phyloP scores from a whole-genome alignment of 768 basidiomycete genomes.

The Naganishia onofrii region DNA sequence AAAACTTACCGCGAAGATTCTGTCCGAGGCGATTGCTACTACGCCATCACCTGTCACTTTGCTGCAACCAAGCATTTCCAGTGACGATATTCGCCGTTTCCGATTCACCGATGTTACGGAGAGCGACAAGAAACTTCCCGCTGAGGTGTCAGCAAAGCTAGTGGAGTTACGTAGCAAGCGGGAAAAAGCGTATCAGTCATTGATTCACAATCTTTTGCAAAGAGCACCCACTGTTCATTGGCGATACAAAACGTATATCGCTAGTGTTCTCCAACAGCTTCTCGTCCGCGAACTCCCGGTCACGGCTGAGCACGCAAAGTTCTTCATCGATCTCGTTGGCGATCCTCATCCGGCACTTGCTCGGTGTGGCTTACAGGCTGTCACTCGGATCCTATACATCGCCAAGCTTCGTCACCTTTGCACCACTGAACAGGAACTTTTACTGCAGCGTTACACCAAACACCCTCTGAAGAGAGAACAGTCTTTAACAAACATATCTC shows the following conservation, averaged over 20 bases:
- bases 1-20: conserved; percentile 4
- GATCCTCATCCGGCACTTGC: conserved; percentile 48
- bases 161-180: conserved; percentile 11
- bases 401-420: conserved; percentile 76
- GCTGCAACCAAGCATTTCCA: neutral
- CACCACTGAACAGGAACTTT: conserved; percentile 61
- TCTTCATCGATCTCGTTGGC: conserved; percentile 38
- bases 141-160: neutral
- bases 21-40: conserved; percentile 10
- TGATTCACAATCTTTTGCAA: conserved; percentile 4
- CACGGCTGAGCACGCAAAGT: conserved; percentile 40
- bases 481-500: conserved; percentile 57
- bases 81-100: conserved; percentile 2
- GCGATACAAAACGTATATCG: conserved; percentile 18
- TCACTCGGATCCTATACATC: conserved; percentile 65
- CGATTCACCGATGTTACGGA: neutral
- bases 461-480: conserved; percentile 67
- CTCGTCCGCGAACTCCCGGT: conserved; percentile 41
- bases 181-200: conserved; percentile 12
- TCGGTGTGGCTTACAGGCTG: conserved; percentile 62
- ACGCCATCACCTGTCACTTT: conserved; percentile 11
- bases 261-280: conserved; percentile 22
- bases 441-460: conserved; percentile 62
- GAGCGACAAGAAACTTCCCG: neutral
- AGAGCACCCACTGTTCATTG: conserved; percentile 16